Conservation (phyloP, 257 asterid species). For the Catharanthus roseus region DNA sequence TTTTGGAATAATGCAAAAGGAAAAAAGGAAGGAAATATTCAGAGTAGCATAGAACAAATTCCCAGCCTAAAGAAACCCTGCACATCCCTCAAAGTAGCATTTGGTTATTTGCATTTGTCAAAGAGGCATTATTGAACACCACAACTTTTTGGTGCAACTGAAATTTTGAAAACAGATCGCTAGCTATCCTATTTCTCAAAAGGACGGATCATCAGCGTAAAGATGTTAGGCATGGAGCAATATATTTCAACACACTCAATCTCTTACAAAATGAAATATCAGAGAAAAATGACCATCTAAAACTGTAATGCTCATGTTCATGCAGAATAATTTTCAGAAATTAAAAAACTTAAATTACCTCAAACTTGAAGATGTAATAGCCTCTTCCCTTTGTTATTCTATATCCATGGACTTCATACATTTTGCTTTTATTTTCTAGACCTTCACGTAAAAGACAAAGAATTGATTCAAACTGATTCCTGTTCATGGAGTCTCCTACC, state of each 20-base stretch:
- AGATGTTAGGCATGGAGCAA: neutral
- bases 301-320: neutral
- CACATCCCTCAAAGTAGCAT: neutral
- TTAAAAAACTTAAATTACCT: conserved; percentile 36
- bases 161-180: neutral
- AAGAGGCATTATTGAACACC: neutral
- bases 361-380: conserved; percentile 74
- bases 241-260: neutral
- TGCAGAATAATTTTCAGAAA: neutral
- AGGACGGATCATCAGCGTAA: neutral
- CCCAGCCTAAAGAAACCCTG: neutral
- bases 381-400: conserved; percentile 96
- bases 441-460: conserved; percentile 82
- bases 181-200: neutral
- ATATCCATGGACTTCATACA: conserved; percentile 80
- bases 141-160: neutral
- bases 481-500: conserved; percentile 97
- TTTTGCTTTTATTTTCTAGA: conserved; percentile 66
- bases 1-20: neutral
- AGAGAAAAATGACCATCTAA: neutral
- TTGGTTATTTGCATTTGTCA: too few species aligned
- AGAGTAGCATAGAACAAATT: neutral
- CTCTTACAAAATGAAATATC: neutral
- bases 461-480: conserved; percentile 93
- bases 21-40: neutral